Percentiles rank a stretch among this genome's conserved stretches.
Conservation (phyloP, 805 yeast species). For the Starmerella gropengiesseri region DNA sequence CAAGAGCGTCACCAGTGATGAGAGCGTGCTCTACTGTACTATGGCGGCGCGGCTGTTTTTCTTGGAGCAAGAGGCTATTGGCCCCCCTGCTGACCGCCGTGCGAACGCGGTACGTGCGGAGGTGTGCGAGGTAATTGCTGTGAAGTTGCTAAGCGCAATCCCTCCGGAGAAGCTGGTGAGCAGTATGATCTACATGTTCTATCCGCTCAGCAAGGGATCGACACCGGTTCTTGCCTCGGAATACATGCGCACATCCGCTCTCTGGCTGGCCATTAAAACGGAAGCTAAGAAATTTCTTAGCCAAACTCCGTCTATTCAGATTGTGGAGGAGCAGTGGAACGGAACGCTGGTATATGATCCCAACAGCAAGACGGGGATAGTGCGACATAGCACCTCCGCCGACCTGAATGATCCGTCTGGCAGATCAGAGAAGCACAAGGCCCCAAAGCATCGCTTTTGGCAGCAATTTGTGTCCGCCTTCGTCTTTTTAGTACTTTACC, state of each 20-base stretch:
- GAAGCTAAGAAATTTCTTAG: constrained; percentile 1
- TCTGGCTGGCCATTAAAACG: constrained; percentile 2
- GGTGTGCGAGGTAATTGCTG: neutral
- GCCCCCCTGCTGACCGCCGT: neutral
- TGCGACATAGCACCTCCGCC: neutral
- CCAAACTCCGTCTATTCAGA: neutral
- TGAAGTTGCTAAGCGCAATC: neutral
- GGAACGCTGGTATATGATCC: neutral
- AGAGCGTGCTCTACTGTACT: neutral
- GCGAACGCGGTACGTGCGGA: neutral
- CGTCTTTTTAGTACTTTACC: neutral
- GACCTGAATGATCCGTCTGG: neutral
- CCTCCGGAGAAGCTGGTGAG: neutral
- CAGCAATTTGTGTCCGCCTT: constrained; percentile 3
- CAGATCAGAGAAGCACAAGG: neutral
- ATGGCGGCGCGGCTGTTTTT: neutral
- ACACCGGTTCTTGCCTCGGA: neutral
- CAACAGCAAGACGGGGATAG: neutral
- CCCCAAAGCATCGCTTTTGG: neutral
- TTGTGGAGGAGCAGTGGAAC: constrained; percentile 1
- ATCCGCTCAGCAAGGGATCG: constrained; percentile 9
- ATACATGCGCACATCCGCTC: constrained; percentile 6
- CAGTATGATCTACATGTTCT: constrained; percentile 4
- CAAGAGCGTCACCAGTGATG: constrained; percentile 1
- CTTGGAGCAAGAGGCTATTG: neutral